Percentiles rank a stretch among this genome's conserved stretches.
phyloP scores from a whole-genome alignment of 441 rosid genomes.

The Populus hybrid region DNA sequence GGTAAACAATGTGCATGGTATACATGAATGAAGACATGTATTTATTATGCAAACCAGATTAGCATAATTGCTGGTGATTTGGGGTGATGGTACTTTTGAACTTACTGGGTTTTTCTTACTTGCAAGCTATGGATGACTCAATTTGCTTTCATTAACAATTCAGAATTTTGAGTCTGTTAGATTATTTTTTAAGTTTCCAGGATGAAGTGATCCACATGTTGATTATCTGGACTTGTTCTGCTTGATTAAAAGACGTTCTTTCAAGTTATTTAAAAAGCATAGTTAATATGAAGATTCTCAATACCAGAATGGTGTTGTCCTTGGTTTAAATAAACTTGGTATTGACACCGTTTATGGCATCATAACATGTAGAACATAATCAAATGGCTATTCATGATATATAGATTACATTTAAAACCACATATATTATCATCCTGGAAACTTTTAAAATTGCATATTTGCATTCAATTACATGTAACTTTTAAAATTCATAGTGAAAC shows the following conservation, averaged over 20 bases:
- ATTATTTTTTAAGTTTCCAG: background rate
- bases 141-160: background rate
- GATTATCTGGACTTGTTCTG: background rate
- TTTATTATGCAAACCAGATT: background rate
- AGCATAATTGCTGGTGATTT: constrained; percentile 1
- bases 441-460: background rate
- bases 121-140: background rate
- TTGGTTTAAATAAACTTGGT: background rate
- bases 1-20: background rate
- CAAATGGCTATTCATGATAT: too few species aligned
- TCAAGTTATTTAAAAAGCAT: background rate
- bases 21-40: constrained; percentile 2
- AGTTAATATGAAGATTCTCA: background rate
- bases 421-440: too few species aligned
- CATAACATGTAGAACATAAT: background rate
- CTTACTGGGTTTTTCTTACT: background rate
- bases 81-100: background rate
- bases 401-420: too few species aligned
- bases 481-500: background rate
- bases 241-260: background rate
- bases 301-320: background rate
- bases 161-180: background rate
- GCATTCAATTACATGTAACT: too few species aligned
- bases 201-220: background rate
- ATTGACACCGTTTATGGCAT: background rate